Evolutionary conservation across 2,329 filamentous ascomycete genomes (phyloP).

Genomic region (Falciphora oryzae): DNA sequence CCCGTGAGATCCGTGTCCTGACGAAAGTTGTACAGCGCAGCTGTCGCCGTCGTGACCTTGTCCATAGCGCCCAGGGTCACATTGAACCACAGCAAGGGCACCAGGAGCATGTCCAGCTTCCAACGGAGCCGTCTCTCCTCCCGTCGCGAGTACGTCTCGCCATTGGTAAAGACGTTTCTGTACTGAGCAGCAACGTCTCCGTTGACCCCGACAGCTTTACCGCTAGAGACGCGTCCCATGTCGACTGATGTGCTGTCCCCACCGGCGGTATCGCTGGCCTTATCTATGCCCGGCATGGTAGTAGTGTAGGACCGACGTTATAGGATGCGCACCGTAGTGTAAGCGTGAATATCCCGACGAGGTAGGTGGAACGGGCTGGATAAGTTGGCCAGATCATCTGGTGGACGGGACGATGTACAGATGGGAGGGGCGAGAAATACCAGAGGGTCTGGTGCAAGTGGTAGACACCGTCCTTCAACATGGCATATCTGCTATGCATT

Average conservation of each 20-base stretch:
- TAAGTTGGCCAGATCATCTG: background rate
- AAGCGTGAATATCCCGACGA: background rate
- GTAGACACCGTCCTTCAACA: too few species aligned
- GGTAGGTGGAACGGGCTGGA: too few species aligned
- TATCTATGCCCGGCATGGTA: background rate
- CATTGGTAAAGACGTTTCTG: constrained; percentile 20
- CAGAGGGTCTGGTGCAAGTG: too few species aligned
- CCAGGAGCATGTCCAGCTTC: constrained; percentile 34
- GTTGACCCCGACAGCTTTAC: constrained; percentile 23
- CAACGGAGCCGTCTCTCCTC: constrained; percentile 26
- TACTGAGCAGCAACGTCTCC: constrained; percentile 25
- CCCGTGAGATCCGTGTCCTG: constrained; percentile 20
- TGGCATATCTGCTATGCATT: too few species aligned
- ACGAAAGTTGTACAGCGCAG: constrained; percentile 23
- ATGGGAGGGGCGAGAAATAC: too few species aligned
- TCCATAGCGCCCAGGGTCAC: constrained; percentile 24
- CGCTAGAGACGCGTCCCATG: constrained; percentile 19
- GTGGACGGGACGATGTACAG: background rate
- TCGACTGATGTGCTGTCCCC: constrained; percentile 13
- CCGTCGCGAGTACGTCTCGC: constrained; percentile 22
- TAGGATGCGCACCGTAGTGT: background rate
- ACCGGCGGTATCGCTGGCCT: background rate
- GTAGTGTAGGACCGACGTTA: background rate
- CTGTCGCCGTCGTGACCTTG: constrained; percentile 26
- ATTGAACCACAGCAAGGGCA: constrained; percentile 32